Base-by-base conservation (phyloP, 768 basidiomycete genomes). In the Mycena latifolia region DNA sequence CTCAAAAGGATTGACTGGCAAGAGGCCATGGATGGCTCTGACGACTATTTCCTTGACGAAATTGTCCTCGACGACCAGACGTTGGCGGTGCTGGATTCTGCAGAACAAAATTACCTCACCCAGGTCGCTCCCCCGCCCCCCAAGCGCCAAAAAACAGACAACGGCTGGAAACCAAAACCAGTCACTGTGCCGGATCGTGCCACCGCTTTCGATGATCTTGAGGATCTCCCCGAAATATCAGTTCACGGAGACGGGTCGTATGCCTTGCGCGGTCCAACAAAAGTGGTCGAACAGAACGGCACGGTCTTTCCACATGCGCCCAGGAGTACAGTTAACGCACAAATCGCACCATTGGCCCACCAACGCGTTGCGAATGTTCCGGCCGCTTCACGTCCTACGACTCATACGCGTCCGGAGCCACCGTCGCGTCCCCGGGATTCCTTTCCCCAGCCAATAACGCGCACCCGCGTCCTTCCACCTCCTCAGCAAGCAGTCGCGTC, bases 11-110 rank as follows among this genome's bases (percentile, higher is more conserved):
- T 33, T 33, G 20, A 52, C 31, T 52, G 3, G 15, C 20, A 35
- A 47, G n/a, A n/a, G n/a, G n/a, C n/a, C 48, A 91, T 91, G 89
- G 79, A 85, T 70, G 86, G 85, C 77, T 88, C 85, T 31, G 92
- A 92, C 76, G 85, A 89, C 73, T 89, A 89, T 74, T 47, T 51
- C 29, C 82, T 84, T 75, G 80, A 82, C 69, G 90, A 89, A 59
- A 79, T 91, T 66, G 80, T 86, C 46, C 77, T 92, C 45, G 90
- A 92, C 72, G 89, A 86, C 55, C 79, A 85, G 65, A 82, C 87
- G 0, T 76, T 92, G 54, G 89, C 90, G 12, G 77, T 83, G 29
- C 82, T 92, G 22, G 90, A 92, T 69, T 79, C 83, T 59, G 84
- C 84, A 60, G 92, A 92, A 67, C 76, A 81, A 72, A 77, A 80